Evolutionary conservation across 352 stramenopile species (phyloP).

Genomic region (Globisporangium viniferum): DNA sequence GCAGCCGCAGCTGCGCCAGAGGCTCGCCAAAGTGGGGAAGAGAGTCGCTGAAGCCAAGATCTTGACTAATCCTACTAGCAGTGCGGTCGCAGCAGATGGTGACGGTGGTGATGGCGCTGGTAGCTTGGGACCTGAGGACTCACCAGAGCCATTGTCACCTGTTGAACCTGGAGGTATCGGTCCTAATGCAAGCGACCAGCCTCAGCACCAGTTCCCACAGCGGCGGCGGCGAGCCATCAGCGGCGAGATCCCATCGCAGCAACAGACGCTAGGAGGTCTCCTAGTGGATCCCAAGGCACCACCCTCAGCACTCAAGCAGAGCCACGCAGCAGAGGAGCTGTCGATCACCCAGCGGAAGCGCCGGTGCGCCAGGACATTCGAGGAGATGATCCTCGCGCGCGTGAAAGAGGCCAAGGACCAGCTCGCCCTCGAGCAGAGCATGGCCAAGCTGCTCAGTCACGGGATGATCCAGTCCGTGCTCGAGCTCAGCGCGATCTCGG

Average conservation of each 20-base stretch:
- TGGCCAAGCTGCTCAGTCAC: slow-evolving; percentile 49
- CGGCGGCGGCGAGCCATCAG: background rate
- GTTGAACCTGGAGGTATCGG: background rate
- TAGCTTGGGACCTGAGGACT: background rate
- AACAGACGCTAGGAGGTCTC: background rate
- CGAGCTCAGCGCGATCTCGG: slow-evolving; percentile 35
- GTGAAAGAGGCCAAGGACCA: slow-evolving; percentile 19
- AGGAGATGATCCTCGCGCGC: slow-evolving; percentile 64
- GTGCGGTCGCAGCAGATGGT: too few relatives aligned
- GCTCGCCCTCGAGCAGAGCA: slow-evolving; percentile 8
- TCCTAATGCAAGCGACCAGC: background rate
- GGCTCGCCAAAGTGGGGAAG: slow-evolving; percentile 15
- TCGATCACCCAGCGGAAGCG: slow-evolving; percentile 53
- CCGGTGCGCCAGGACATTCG: slow-evolving; percentile 71
- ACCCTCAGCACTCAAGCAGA: background rate
- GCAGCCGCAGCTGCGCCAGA: slow-evolving; percentile 7
- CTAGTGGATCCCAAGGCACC: background rate
- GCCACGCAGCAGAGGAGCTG: slow-evolving; percentile 19
- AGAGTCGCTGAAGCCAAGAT: background rate
- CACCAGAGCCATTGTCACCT: too few relatives aligned
- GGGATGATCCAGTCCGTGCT: slow-evolving; percentile 69
- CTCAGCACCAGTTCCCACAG: background rate
- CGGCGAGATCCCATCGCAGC: background rate
- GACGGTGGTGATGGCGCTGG: background rate
- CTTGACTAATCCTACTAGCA: background rate